Percentiles rank a stretch among this genome's conserved stretches.
Conservation (phyloP, 768 basidiomycete genomes). For the Lactarius trivialis region DNA sequence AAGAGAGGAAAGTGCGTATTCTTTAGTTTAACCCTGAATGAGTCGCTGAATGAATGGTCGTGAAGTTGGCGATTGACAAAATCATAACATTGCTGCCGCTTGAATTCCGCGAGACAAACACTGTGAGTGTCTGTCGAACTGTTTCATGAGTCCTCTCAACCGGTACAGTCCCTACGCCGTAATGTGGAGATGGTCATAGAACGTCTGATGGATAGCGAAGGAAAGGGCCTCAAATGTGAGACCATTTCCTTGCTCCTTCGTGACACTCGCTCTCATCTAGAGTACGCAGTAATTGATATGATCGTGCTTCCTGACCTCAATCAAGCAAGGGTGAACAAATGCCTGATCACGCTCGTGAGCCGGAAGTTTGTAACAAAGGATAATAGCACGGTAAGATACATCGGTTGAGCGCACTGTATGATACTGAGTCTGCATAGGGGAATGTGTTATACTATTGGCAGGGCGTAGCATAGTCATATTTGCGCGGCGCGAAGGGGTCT, state of each 20-base stretch:
- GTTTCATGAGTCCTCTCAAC: not conserved
- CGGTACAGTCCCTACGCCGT: slow-evolving; percentile 54
- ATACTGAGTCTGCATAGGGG: slow-evolving; percentile 38
- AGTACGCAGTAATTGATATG: slow-evolving; percentile 59
- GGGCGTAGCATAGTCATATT: slow-evolving; percentile 33
- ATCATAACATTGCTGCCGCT: slow-evolving; percentile 73
- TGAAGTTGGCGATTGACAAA: slow-evolving; percentile 56
- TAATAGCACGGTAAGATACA: slow-evolving; percentile 34
- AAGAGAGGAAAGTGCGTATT: slow-evolving; percentile 60
- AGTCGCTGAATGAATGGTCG: not conserved
- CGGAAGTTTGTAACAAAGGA: slow-evolving; percentile 80
- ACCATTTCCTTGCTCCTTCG: not conserved
- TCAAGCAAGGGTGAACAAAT: slow-evolving; percentile 90
- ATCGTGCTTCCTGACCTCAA: slow-evolving; percentile 76
- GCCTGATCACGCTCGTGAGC: slow-evolving; percentile 84
- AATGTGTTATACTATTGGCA: slow-evolving; percentile 66
- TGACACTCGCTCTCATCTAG: not conserved
- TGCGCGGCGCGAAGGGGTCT: not conserved
- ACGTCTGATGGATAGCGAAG: slow-evolving; percentile 58
- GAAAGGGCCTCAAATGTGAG: slow-evolving; percentile 57
- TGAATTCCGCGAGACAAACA: slow-evolving; percentile 86
- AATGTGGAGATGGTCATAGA: slow-evolving; percentile 80
- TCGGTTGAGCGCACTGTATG: not conserved
- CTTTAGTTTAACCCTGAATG: no score
- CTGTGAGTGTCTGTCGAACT: slow-evolving; percentile 42